phyloP scores from a whole-genome alignment of 306 rosid species.

The Pachyrhizus erosus region DNA sequence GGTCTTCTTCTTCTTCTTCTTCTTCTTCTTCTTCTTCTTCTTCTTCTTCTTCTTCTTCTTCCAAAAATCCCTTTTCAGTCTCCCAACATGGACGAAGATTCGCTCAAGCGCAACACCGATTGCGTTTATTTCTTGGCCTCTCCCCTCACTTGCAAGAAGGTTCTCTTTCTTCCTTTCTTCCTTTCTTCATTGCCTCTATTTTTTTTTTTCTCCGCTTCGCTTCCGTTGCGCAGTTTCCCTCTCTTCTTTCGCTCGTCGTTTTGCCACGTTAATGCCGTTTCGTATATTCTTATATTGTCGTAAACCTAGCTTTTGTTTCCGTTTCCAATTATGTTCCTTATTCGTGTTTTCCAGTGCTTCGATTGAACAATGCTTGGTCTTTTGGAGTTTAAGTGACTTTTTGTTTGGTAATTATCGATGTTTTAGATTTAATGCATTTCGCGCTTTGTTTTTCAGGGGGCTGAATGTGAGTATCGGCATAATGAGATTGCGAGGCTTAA shows the following conservation, averaged over 20 bases:
- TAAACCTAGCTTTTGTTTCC: constrained; percentile 6
- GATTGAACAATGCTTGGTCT: constrained; percentile 29
- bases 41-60: constrained; percentile 34
- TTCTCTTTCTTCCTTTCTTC: neutral
- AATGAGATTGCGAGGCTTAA: constrained; percentile 86
- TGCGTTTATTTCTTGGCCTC: constrained; percentile 91
- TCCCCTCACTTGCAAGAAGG: constrained; percentile 96
- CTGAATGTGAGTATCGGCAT: constrained; percentile 89
- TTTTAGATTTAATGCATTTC: constrained; percentile 25
- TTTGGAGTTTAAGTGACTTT: neutral
- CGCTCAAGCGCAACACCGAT: constrained; percentile 70
- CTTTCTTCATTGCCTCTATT: neutral
- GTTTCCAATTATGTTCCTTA: neutral
- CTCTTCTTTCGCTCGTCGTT: neutral
- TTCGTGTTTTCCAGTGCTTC: neutral
- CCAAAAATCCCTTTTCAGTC: neutral
- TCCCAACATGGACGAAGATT: constrained; percentile 69
- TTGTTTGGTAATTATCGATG: neutral
- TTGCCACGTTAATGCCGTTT: neutral
- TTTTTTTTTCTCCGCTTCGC: neutral
- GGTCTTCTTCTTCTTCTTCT: constrained; percentile 37
- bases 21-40: constrained; percentile 35
- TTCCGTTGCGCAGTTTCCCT: neutral
- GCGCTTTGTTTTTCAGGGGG: constrained; percentile 58
- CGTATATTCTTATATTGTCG: constrained; percentile 40